Evolutionary conservation across 2,329 filamentous ascomycete species (phyloP).

Genomic region (Sclerotinia trifoliorum): DNA sequence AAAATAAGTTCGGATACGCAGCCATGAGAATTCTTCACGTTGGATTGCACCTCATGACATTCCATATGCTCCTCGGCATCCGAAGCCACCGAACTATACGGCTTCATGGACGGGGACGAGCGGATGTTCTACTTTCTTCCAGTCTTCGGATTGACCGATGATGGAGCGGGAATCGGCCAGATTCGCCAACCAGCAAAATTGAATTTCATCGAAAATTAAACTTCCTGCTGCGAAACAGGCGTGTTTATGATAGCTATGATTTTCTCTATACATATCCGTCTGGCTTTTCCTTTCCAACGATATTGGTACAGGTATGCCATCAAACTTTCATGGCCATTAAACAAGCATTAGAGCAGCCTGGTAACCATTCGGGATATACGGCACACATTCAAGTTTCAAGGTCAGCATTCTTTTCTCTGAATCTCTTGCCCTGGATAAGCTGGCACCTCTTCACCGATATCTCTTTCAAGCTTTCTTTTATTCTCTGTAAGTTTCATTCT

Average conservation of each 20-base stretch:
- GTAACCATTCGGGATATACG: neutral
- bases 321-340: neutral
- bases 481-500: neutral
- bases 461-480: neutral
- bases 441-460: neutral
- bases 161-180: neutral
- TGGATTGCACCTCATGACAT: neutral
- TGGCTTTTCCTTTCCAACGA: neutral
- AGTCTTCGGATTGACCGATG: neutral
- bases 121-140: neutral
- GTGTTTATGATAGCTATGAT: neutral
- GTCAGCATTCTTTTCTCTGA: neutral
- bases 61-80: neutral
- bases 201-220: neutral
- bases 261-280: neutral
- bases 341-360: neutral
- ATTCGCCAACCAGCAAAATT: neutral
- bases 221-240: neutral
- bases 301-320: neutral
- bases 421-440: neutral
- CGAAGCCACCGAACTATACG: neutral
- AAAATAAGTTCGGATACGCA: neutral
- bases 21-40: neutral
- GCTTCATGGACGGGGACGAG: neutral
- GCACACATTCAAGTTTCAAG: neutral